Evolutionary conservation across 805 yeast genomes (phyloP), one percentile per base, ranked within the genome.

Genomic region (Lachancea sp.): DNA sequence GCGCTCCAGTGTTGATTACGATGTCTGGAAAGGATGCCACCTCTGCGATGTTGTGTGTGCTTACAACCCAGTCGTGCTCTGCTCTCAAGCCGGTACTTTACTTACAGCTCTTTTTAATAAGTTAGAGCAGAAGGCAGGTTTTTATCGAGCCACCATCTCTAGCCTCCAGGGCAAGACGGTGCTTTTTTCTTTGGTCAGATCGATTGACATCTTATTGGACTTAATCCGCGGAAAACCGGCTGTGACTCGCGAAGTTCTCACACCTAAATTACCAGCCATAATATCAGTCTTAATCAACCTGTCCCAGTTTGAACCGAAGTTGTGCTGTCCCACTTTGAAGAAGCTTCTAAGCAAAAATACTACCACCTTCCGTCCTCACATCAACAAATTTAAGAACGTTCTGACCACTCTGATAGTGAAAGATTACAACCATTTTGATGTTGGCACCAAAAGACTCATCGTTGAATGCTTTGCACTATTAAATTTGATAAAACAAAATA

Each of bases 331-430:
- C 11, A 56, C 71, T 12, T 53, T 75, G 42, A 63, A 64, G 45
- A 64, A 58, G 23, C 54, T 80, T 19, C 64, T 82, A 24, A 56
- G 61, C 29, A 65, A 72, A 42, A 83, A 86, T 53, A 73, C 94
- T 1, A 83, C 92, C 1, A 82, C 94, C 2, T 84, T 85, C 55
- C 75, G 89, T 59, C 95, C 95, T 11, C 80, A 71, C 63, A 82
- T 81, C 4, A 72, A 77, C 43, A 80, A 78, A 50, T 76, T 74
- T 48, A 77, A 78, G 50, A 59, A 55, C 9, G 71, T 67, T 22
- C 60, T 79, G 22, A 43, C 65, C 8, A 49, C 47, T 5, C 54
- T 74, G 43, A 58, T 70, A 28, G 54, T 44, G 28, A 56, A 51
- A 40, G 63, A 56, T 52, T 71, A 63, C 50, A 54, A 55, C 12